Evolutionary conservation across 352 stramenopile species (phyloP), one percentile per base, ranked within the genome.

Genomic region (Pythium phragmitis): DNA sequence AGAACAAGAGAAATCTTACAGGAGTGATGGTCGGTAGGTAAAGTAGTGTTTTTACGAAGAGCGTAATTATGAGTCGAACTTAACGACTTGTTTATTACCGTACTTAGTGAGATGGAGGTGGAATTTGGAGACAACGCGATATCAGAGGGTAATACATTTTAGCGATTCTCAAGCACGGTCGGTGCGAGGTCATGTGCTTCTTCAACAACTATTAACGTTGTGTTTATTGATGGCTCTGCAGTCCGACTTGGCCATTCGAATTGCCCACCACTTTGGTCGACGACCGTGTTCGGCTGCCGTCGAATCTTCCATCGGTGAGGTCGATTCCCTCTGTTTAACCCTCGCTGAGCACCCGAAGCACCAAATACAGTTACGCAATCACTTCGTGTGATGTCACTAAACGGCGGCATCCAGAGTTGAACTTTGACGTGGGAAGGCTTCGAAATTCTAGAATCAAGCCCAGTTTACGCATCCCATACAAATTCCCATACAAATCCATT

Each of bases 381-480:
- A 62, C 33, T 12, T 37, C 13, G 2, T 17, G 3, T 8, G 17
- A 13, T 55, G 60, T 60, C 60, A 53, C 33, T 67, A 67, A 55
- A 39, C 2, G 7, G 41, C 54, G 60, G 39, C 0, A 26, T 30
- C 19, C 12, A 39, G n/a, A 16, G 41, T 67, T 67, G 60, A 67
- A 67, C 60, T 67, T 62, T 41, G 16, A 39, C 49, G n/a, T 9
- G 30, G 28, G 42, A 21, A 28, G 48, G 42, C 53, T 56, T 60
- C 19, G 60, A 67, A 54, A 46, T 67, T 67, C 60, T 67, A 67
- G 60, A 67, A 67, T 33, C 23, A 36, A 30, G 7, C 46, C 34
- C 42, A 62, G 36, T 52, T 58, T 65, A 65, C 51, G 7, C 9
- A n/a, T 39, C 4, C 7, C 33, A 55, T 55, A 52, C 49, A 55